Evolutionary conservation across 257 asterid species (phyloP).

Genomic region (Misopates orontium): DNA sequence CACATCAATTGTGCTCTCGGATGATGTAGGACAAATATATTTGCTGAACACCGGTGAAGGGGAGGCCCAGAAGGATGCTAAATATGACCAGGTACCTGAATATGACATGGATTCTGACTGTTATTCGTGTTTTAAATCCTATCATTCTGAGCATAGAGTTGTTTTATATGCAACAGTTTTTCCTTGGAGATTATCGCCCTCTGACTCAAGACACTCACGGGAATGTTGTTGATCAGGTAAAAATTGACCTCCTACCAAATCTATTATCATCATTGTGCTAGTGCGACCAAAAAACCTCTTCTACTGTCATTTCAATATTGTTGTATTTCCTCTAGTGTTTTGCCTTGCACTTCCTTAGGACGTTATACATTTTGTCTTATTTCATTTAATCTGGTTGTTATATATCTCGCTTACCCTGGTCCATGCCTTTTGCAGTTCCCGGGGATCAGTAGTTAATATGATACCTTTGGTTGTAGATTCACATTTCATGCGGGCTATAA

Average conservation of each 20-base stretch:
- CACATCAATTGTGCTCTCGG: conserved; percentile 96
- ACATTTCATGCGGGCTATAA: background rate
- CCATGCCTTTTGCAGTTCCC: conserved; percentile 5
- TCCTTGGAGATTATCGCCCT: conserved; percentile 98
- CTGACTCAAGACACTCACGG: conserved; percentile 80
- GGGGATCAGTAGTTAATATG: conserved; percentile 2
- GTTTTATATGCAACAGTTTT: conserved; percentile 64
- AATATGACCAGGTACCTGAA: conserved; percentile 86
- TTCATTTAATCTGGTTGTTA: too few relatives aligned
- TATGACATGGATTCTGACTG: conserved; percentile 17
- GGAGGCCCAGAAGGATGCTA: conserved; percentile 93
- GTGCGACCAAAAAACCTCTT: conserved; percentile 13
- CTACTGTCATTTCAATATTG: conserved; percentile 1
- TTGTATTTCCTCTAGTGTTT: conserved; percentile 6
- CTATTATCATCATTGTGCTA: conserved; percentile 10
- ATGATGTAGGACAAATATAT: conserved; percentile 96
- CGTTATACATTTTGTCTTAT: background rate
- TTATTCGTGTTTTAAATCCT: conserved; percentile 10
- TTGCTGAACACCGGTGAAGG: conserved; percentile 94
- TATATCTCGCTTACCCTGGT: background rate
- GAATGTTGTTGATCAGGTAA: conserved; percentile 92
- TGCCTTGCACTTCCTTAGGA: conserved; percentile 1
- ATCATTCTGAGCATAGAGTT: conserved; percentile 36
- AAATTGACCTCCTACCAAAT: conserved; percentile 20
- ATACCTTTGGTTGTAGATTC: conserved; percentile 8